Percentiles rank a stretch among this genome's conserved stretches.
Conservation (phyloP, 163 green algal species). For the Scenedesmus sp. region DNA sequence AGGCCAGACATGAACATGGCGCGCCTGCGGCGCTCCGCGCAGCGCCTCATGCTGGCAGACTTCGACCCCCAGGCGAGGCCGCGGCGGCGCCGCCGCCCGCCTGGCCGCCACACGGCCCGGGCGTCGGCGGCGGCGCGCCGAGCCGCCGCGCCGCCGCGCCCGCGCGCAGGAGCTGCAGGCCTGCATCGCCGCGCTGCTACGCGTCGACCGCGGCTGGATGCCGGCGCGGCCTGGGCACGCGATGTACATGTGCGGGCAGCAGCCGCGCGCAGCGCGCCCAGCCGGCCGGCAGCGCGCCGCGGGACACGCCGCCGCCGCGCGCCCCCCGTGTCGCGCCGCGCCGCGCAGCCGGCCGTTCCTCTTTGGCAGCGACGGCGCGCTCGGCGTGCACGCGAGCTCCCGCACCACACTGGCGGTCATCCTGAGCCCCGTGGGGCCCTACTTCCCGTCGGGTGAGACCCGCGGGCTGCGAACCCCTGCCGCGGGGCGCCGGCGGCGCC, state of each 20-base stretch:
- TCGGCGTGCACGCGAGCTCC: slow-evolving; percentile 61
- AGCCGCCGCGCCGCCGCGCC: too few species aligned
- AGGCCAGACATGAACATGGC: slow-evolving; percentile 77
- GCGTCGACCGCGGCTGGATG: slow-evolving; percentile 67
- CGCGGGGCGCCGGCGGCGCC: too few species aligned
- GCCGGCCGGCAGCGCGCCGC: too few species aligned
- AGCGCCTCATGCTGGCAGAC: slow-evolving; percentile 62
- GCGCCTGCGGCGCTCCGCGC: slow-evolving; percentile 62
- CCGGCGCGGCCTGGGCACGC: slow-evolving; percentile 63
- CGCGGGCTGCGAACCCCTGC: too few species aligned
- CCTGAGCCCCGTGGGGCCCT: slow-evolving; percentile 68
- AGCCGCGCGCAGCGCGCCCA: too few species aligned
- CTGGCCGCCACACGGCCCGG: slow-evolving; percentile 61
- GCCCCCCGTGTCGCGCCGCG: too few species aligned
- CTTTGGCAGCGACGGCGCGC: slow-evolving; percentile 54
- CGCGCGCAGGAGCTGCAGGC: slow-evolving; percentile 64
- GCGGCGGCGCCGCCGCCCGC: too few species aligned
- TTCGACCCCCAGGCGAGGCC: slow-evolving; percentile 56
- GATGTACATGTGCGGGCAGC: too few species aligned
- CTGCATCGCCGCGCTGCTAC: slow-evolving; percentile 72
- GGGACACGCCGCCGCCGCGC: too few species aligned
- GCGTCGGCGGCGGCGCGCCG: slow-evolving; percentile 25
- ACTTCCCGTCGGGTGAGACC: too few species aligned
- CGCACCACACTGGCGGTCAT: slow-evolving; percentile 64
- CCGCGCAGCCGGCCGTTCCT: slow-evolving; percentile 70